A percentile compares a stretch with the other conserved stretches of the same genome.
phyloP scores from a whole-genome alignment of 1,139 yeast species.

The Zygoascus hellenicus region DNA sequence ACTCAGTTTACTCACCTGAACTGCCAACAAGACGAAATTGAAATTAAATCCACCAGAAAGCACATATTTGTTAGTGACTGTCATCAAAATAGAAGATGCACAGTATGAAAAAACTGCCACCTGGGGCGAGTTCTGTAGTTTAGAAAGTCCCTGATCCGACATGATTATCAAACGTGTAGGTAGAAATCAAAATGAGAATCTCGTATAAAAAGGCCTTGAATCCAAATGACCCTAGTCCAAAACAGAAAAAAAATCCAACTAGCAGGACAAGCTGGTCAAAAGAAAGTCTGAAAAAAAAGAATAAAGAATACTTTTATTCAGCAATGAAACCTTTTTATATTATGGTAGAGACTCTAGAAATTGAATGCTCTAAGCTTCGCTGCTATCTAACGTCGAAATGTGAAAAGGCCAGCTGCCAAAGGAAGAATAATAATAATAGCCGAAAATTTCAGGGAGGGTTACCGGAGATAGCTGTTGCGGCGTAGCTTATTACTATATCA shows the following conservation, averaged over 20 bases:
- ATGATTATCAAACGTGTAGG: not conserved
- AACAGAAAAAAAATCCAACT: not conserved
- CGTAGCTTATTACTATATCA: no score
- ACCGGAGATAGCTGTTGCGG: no score
- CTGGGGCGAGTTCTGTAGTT: conserved; percentile 61
- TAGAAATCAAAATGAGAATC: not conserved
- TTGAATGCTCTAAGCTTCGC: no score
- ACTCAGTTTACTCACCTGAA: conserved; percentile 25
- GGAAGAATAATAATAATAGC: no score
- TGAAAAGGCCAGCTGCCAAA: no score
- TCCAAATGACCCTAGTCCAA: not conserved
- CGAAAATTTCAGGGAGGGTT: no score
- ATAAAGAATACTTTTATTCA: not conserved
- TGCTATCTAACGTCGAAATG: no score
- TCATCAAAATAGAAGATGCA: conserved; percentile 90
- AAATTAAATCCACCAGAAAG: conserved; percentile 84
- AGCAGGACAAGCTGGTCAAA: not conserved
- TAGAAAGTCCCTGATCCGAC: conserved; percentile 5
- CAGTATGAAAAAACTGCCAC: conserved; percentile 84
- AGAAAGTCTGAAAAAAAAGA: not conserved
- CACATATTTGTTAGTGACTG: conserved; percentile 95
- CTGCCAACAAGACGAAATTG: conserved; percentile 72
- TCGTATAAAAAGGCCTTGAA: not conserved
- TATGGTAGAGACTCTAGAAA: no score
- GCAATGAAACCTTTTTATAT: no score